Percentiles rank a stretch among this genome's conserved stretches.
Evolutionary conservation across 495 filamentous ascomycete species (phyloP).

Genomic region (Saxophila tyrrhenica): DNA sequence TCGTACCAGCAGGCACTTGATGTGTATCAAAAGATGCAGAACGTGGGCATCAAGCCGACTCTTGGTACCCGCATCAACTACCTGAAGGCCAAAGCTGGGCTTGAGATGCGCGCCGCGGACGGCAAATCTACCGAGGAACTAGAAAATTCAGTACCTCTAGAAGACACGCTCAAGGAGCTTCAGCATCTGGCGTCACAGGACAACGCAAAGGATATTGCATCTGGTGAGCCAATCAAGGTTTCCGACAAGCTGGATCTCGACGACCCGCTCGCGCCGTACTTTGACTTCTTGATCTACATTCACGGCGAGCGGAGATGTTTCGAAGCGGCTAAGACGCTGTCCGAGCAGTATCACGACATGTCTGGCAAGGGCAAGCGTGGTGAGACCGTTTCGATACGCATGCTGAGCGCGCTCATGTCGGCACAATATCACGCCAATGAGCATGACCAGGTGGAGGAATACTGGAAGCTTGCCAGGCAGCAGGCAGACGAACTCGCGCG

Average conservation of each 20-base stretch:
- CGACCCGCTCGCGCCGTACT: constrained; percentile 32
- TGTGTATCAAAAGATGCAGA: constrained; percentile 42
- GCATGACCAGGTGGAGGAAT: constrained; percentile 47
- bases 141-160: constrained; percentile 1
- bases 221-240: constrained; percentile 21
- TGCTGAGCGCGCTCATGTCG: constrained; percentile 57
- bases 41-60: constrained; percentile 35
- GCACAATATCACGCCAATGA: constrained; percentile 44
- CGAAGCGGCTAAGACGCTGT: constrained; percentile 42
- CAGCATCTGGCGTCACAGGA: constrained; percentile 11
- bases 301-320: constrained; percentile 48
- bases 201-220: constrained; percentile 25
- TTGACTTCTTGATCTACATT: constrained; percentile 50
- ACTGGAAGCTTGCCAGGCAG: constrained; percentile 51
- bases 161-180: constrained; percentile 7
- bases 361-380: constrained; percentile 24
- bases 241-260: constrained; percentile 11
- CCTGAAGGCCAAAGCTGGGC: constrained; percentile 31
- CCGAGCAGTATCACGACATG: constrained; percentile 38
- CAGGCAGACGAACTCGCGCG: constrained; percentile 39
- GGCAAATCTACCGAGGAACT: background rate
- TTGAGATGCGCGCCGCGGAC: background rate
- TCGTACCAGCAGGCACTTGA: constrained; percentile 42
- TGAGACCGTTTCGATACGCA: constrained; percentile 37
- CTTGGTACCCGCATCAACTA: constrained; percentile 37